Evolutionary conservation across 2,329 filamentous ascomycete species (phyloP).

Genomic region (Fusarium poae): DNA sequence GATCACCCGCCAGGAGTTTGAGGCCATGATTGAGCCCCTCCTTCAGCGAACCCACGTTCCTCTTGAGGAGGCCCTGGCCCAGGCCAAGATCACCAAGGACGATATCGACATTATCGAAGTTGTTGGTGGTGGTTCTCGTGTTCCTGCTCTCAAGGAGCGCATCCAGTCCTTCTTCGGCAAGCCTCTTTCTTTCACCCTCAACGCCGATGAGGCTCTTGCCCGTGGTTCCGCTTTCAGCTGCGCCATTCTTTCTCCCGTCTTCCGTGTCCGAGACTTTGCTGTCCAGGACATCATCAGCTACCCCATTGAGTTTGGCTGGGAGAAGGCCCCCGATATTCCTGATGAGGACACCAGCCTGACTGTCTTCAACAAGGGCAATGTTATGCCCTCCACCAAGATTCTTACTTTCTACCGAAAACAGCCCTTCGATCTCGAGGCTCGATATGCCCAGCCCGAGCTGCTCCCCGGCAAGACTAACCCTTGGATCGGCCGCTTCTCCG

Average conservation of each 20-base stretch:
- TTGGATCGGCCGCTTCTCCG: slow-evolving; percentile 97
- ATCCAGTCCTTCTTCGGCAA: slow-evolving; percentile 95
- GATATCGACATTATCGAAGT: slow-evolving; percentile 96
- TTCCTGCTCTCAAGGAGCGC: slow-evolving; percentile 90
- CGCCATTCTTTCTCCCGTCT: slow-evolving; percentile 95
- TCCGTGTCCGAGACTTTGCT: slow-evolving; percentile 98
- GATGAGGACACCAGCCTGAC: slow-evolving; percentile 98
- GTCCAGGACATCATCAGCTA: slow-evolving; percentile 98
- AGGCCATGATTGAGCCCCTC: slow-evolving; percentile 88
- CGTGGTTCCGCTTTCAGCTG: slow-evolving; percentile 97
- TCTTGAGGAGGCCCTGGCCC: slow-evolving; percentile 91
- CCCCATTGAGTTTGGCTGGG: slow-evolving; percentile 98
- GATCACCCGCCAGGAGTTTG: slow-evolving; percentile 94
- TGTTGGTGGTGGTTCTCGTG: slow-evolving; percentile 93
- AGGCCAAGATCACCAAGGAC: slow-evolving; percentile 89
- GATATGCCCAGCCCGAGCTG: slow-evolving; percentile 86
- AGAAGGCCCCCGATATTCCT: slow-evolving; percentile 97
- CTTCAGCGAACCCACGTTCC: slow-evolving; percentile 78
- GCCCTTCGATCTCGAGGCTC: slow-evolving; percentile 94
- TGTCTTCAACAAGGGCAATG: slow-evolving; percentile 97
- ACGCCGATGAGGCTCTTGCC: slow-evolving; percentile 97
- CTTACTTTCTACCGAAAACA: slow-evolving; percentile 99
- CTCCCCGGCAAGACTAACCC: slow-evolving; percentile 92
- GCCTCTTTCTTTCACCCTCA: slow-evolving; percentile 92
- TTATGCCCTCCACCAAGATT: slow-evolving; percentile 98